Percentiles rank a stretch among this genome's conserved stretches.
Conservation (phyloP, 2,329 filamentous ascomycete genomes). For the Endothia cerciana region DNA sequence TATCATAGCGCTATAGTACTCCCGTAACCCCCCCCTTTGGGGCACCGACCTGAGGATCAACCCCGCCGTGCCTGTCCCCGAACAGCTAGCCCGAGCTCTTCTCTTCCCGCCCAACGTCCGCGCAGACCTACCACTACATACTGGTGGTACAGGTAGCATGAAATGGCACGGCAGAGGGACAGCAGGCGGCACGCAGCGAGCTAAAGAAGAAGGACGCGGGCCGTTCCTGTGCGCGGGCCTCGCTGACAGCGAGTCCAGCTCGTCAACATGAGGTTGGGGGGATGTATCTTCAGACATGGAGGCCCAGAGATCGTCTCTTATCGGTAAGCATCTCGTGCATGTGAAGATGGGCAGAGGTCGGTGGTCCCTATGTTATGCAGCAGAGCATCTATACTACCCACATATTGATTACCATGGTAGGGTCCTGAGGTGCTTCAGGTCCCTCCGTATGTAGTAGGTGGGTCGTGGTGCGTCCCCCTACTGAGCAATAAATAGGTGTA, state of each 20-base stretch:
- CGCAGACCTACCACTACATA: not conserved
- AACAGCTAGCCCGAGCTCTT: not conserved
- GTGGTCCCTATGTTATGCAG: not conserved
- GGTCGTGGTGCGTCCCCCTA: not conserved
- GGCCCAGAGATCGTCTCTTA: not conserved
- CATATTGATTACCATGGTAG: not conserved
- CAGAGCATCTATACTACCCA: not conserved
- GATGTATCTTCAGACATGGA: not conserved
- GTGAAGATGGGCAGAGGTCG: not conserved
- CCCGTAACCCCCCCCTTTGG: not conserved
- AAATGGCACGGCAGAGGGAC: too few species aligned
- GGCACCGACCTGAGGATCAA: too few species aligned
- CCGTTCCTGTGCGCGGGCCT: not conserved
- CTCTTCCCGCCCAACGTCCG: not conserved
- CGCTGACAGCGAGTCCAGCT: not conserved
- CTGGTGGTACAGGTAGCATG: too few species aligned
- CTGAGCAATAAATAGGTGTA: too few species aligned
- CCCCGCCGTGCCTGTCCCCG: not conserved
- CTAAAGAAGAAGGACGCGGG: not conserved
- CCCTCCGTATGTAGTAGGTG: not conserved
- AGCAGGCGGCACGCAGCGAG: too few species aligned
- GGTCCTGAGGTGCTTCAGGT: too few species aligned
- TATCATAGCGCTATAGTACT: not conserved
- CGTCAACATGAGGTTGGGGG: not conserved
- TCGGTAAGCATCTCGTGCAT: not conserved